phyloP scores from a whole-genome alignment of 2,329 filamentous ascomycete genomes.

The Helminthosporium solani region DNA sequence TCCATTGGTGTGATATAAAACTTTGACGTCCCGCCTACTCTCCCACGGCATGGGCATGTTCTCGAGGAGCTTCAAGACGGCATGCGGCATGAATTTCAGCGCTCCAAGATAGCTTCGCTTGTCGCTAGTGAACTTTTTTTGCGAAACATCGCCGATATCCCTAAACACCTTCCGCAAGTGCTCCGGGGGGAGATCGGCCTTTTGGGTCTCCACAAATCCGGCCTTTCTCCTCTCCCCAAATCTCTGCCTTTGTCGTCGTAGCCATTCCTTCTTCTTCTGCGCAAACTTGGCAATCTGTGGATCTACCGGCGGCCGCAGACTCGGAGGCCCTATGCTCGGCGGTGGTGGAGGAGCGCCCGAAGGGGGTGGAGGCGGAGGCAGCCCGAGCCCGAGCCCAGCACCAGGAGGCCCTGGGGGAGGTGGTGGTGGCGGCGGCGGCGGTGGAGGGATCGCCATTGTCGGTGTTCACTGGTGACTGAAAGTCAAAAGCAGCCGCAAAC shows the following conservation, averaged over 20 bases:
- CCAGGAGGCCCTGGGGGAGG: conserved; percentile 10
- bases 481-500: not conserved
- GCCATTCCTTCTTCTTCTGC: conserved; percentile 99
- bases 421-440: conserved; percentile 48
- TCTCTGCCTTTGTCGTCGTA: conserved; percentile 83
- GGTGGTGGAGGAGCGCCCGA: conserved; percentile 54
- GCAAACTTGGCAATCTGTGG: conserved; percentile 91
- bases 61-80: conserved; percentile 92
- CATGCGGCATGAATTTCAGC: conserved; percentile 98
- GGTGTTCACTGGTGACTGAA: not conserved
- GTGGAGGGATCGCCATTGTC: conserved; percentile 31
- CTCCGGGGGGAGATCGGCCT: conserved; percentile 97
- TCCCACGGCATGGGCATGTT: conserved; percentile 99
- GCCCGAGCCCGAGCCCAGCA: conserved; percentile 12
- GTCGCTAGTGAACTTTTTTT: conserved; percentile 98
- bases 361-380: conserved; percentile 60
- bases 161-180: conserved; percentile 97
- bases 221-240: conserved; percentile 97
- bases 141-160: conserved; percentile 98
- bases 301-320: conserved; percentile 74
- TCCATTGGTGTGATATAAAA: conserved; percentile 96
- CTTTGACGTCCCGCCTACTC: conserved; percentile 91
- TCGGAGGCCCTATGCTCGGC: conserved; percentile 55
- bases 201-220: conserved; percentile 96
- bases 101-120: conserved; percentile 97